A percentile compares a stretch with the other conserved stretches of the same genome.
Conservation (phyloP, 2,329 filamentous ascomycete genomes). For the Alternaria arbusti region DNA sequence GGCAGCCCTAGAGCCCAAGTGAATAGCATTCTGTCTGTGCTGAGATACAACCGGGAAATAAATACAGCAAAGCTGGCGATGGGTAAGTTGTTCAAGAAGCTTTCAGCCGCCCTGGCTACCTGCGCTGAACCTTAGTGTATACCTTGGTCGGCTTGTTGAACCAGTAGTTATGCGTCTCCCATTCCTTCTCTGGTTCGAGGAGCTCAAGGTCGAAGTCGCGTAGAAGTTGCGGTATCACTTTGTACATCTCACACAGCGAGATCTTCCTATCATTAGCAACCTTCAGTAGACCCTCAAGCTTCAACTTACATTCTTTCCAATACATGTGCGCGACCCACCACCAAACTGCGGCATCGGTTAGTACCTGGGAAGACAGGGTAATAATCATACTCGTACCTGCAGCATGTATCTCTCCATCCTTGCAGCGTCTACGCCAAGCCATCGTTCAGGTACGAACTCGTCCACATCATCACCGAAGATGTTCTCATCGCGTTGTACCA, state of each 20-base stretch:
- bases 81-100: not conserved
- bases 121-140: not conserved
- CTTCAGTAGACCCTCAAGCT: not conserved
- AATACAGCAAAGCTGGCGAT: not conserved
- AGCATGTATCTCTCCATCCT: constrained; percentile 64
- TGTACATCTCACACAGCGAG: constrained; percentile 13
- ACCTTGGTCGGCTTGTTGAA: constrained; percentile 15
- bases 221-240: constrained; percentile 11
- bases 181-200: not conserved
- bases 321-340: not conserved
- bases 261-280: not conserved
- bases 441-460: constrained; percentile 70
- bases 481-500: constrained; percentile 69
- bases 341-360: constrained; percentile 7
- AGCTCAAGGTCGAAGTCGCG: constrained; percentile 8
- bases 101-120: not conserved
- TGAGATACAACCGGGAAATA: too few relatives aligned
- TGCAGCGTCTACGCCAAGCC: constrained; percentile 60
- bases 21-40: not conserved
- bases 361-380: not conserved
- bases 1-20: too few relatives aligned
- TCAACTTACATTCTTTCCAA: constrained; percentile 3
- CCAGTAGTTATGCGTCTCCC: constrained; percentile 14
- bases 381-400: not conserved
- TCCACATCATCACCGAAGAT: constrained; percentile 73